Evolutionary conservation across 805 yeast genomes (phyloP), one percentile per base, ranked within the genome.

Genomic region (Ogataea sp.): DNA sequence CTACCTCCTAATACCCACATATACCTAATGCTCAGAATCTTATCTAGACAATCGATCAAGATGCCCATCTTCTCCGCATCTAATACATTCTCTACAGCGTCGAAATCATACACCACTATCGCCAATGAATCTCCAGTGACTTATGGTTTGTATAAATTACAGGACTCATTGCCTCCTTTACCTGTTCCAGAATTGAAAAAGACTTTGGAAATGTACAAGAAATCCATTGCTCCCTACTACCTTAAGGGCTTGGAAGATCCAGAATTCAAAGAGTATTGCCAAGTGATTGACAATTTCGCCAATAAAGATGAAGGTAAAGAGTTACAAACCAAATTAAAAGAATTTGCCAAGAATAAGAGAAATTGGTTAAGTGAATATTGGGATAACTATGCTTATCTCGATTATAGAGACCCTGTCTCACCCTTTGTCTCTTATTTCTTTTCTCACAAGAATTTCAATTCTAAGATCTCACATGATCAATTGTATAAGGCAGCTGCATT

Each of bases 291-390:
- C 37, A 84, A 81, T 42, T 88, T 90, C 50, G 62, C 75, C 28
- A 16, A 16, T 30, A 58, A 61, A 23, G 64, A 78, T 21, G 75
- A 78, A 28, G 87, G 86, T 7, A 66, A 67, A 34, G 87, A 93
- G 15, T 71, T 90, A 45, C 97, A 90, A 57, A 47, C 67, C 41
- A 72, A 89, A 43, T 70, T 90, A 39, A 54, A 60, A 28, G 64
- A 70, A 20, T 75, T 77, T 48, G 80, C 90, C 23, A 50, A 62
- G 24, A 63, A 54, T 39, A 67, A 64, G 41, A 80, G 87, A 56
- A 90, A 90, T 61, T 90, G 98, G 98, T 70, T 90, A 52, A 75
- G 83, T 35, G 81, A 76, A 43, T 87, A 82, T 72, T 90, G 98
- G 98, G 95, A 90, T 60, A 83, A 84, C 52, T 85, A 83, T 49